Evolutionary conservation across 805 yeast species (phyloP).

Genomic region (Metschnikowia borealis): DNA sequence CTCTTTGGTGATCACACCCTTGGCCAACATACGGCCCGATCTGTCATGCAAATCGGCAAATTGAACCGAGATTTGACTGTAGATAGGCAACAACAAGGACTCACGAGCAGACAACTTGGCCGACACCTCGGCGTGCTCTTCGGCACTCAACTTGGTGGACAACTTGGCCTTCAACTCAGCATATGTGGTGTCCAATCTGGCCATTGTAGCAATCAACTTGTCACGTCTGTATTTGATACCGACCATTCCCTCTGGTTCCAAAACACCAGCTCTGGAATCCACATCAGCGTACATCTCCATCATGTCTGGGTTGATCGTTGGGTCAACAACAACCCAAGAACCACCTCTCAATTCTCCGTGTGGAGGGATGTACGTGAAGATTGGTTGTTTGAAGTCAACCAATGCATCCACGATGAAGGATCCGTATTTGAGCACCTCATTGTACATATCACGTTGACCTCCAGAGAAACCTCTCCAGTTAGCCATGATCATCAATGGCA

Average conservation of each 20-base stretch:
- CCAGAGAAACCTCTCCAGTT: constrained; percentile 99
- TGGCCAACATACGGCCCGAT: constrained; percentile 95
- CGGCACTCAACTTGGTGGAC: constrained; percentile 50
- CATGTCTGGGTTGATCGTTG: constrained; percentile 92
- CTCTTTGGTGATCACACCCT: constrained; percentile 84
- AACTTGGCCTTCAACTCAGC: constrained; percentile 61
- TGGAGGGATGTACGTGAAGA: constrained; percentile 96
- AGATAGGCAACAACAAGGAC: constrained; percentile 74
- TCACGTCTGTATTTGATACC: constrained; percentile 97
- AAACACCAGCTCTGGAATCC: constrained; percentile 94
- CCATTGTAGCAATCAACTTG: constrained; percentile 86
- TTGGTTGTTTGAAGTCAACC: constrained; percentile 93
- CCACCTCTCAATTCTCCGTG: constrained; percentile 99
- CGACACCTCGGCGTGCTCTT: constrained; percentile 62
- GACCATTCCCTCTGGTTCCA: constrained; percentile 99
- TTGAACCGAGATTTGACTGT: constrained; percentile 88
- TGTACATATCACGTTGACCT: constrained; percentile 99
- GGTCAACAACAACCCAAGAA: constrained; percentile 99
- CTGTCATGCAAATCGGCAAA: constrained; percentile 98
- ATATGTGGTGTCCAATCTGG: constrained; percentile 77
- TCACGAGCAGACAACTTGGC: constrained; percentile 76
- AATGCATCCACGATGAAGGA: constrained; percentile 95
- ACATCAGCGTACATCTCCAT: constrained; percentile 99
- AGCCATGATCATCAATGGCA: constrained; percentile 95
- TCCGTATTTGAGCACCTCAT: constrained; percentile 96